These are phyloP conservation scores for Candida verbasci DNA, from an alignment of 805 yeast genomes.

Conservation along the genomic window DNA sequence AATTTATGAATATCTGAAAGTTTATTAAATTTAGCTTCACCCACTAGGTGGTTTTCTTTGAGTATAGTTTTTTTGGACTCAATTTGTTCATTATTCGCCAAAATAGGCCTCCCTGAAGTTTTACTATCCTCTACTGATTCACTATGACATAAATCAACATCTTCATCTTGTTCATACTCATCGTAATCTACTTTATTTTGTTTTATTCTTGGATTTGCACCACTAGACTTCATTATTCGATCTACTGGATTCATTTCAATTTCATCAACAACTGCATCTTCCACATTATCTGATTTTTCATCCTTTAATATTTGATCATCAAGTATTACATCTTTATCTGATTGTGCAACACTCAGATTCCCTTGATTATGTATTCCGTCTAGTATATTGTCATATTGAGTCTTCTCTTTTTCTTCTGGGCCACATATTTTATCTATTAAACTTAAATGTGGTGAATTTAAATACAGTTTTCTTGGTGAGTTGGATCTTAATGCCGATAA, in stretches of 20 bases:
- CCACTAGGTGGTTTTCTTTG: too few species aligned
- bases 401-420: too few species aligned
- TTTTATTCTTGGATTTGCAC: too few species aligned
- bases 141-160: background rate
- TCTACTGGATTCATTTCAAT: too few species aligned
- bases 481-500: background rate
- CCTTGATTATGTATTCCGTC: too few species aligned
- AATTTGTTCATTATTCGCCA: background rate
- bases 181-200: too few species aligned
- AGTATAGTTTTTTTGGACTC: background rate
- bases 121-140: background rate
- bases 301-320: background rate
- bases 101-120: constrained; percentile 2
- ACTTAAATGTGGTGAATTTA: background rate
- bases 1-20: too few species aligned
- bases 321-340: too few species aligned
- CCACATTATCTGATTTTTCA: background rate
- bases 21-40: too few species aligned
- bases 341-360: too few species aligned
- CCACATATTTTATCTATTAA: background rate
- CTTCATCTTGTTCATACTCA: background rate
- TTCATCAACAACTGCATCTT: background rate
- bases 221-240: too few species aligned
- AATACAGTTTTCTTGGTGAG: background rate
- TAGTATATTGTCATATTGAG: background rate